Evolutionary conservation across 306 rosid genomes (phyloP).

Genomic region (Casuarina glauca): DNA sequence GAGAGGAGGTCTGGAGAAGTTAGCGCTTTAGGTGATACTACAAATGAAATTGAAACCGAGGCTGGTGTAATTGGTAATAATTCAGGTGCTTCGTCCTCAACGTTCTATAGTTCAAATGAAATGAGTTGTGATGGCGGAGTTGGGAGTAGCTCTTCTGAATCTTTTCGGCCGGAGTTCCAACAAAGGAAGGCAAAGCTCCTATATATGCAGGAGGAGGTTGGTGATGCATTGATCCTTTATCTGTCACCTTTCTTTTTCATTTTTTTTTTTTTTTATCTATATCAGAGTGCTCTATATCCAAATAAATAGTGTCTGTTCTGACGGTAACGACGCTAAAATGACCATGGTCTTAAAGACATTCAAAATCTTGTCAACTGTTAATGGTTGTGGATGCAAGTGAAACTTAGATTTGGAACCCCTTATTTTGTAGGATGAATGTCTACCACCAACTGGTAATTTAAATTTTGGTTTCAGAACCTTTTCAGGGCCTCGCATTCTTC

Average conservation of each 20-base stretch:
- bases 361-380: no score
- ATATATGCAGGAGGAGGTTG: constrained; percentile 88
- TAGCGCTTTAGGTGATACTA: constrained; percentile 35
- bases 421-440: not conserved
- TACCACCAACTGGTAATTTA: not conserved
- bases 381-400: not conserved
- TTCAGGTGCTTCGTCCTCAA: constrained; percentile 54
- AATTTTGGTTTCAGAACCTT: not conserved
- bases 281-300: not conserved
- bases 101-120: constrained; percentile 48
- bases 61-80: constrained; percentile 28
- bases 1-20: constrained; percentile 43
- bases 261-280: not conserved
- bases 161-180: constrained; percentile 55
- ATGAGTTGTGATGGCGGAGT: constrained; percentile 42
- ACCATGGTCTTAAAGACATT: no score
- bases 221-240: constrained; percentile 18
- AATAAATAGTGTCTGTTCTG: not conserved
- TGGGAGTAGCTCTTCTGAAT: constrained; percentile 46
- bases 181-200: constrained; percentile 82
- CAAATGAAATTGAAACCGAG: constrained; percentile 38
- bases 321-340: not conserved
- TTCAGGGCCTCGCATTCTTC: not conserved
- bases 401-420: not conserved
- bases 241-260: not conserved